A percentile compares a stretch with the other conserved stretches of the same genome.
phyloP scores from a whole-genome alignment of 768 basidiomycete genomes.

The Terana coerulea region DNA sequence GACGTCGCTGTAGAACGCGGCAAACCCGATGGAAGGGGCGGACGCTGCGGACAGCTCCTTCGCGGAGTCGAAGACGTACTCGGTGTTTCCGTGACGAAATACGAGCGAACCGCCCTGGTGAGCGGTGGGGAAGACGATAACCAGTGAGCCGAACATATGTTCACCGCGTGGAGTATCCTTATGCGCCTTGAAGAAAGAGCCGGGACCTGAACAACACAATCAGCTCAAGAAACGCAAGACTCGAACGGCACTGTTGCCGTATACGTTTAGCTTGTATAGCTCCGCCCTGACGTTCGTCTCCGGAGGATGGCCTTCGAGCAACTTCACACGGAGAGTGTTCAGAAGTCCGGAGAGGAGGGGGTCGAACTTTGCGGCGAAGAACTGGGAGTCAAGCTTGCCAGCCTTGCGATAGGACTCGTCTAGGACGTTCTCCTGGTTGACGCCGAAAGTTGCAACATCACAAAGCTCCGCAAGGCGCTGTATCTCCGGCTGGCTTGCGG shows the following conservation, averaged over 20 bases:
- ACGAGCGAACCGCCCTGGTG: constrained; percentile 41
- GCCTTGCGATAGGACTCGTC: constrained; percentile 46
- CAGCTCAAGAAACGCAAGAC: neutral
- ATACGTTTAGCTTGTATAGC: constrained; percentile 43
- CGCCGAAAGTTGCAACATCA: constrained; percentile 39
- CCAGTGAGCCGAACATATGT: constrained; percentile 40
- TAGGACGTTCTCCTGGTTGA: constrained; percentile 31
- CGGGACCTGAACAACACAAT: constrained; percentile 10
- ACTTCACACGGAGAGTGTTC: constrained; percentile 24
- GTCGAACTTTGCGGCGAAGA: constrained; percentile 35
- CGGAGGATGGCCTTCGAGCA: constrained; percentile 25
- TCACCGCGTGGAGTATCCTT: constrained; percentile 21
- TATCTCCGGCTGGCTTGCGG: constrained; percentile 24
- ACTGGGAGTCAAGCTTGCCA: constrained; percentile 36
- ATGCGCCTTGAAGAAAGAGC: constrained; percentile 25
- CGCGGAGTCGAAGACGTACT: constrained; percentile 33
- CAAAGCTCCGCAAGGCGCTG: constrained; percentile 32
- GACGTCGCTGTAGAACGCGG: constrained; percentile 39
- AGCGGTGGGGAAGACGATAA: constrained; percentile 40
- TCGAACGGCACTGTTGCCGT: constrained; percentile 27
- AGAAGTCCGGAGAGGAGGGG: constrained; percentile 25
- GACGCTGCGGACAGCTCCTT: neutral
- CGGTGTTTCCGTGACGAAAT: constrained; percentile 20
- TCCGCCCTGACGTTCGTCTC: constrained; percentile 25
- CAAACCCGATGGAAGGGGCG: constrained; percentile 26